A percentile compares a stretch with the other conserved stretches of the same genome.
phyloP scores from a whole-genome alignment of 176 grass and related monocot genomes.

The Pontederia paniculata region DNA sequence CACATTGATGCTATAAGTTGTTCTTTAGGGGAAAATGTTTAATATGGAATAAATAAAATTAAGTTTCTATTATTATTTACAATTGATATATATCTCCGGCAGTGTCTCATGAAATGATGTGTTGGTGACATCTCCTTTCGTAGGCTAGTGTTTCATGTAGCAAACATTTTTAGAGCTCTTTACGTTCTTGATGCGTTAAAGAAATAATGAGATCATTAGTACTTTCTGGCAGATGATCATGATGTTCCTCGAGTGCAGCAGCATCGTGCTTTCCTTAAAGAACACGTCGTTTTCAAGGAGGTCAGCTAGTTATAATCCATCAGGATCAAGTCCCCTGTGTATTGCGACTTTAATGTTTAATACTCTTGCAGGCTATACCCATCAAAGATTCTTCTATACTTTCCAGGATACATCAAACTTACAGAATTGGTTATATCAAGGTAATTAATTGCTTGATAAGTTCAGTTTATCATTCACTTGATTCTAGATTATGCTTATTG shows the following conservation, averaged over 20 bases:
- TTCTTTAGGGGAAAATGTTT: too few relatives aligned
- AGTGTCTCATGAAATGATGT: too few relatives aligned
- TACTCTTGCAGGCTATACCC: slow-evolving; percentile 39
- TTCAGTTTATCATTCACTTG: slow-evolving; percentile 14
- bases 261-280: slow-evolving; percentile 51
- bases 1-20: too few relatives aligned
- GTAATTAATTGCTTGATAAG: slow-evolving; percentile 18
- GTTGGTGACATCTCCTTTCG: too few relatives aligned
- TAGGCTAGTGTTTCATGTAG: too few relatives aligned
- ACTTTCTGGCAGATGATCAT: slow-evolving; percentile 51
- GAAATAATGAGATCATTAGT: not conserved
- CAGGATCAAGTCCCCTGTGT: slow-evolving; percentile 15
- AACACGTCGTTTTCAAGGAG: slow-evolving; percentile 63
- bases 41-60: too few relatives aligned
- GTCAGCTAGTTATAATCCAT: slow-evolving; percentile 29
- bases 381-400: slow-evolving; percentile 54
- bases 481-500: slow-evolving; percentile 17
- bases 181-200: too few relatives aligned
- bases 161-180: too few relatives aligned
- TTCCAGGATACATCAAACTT: slow-evolving; percentile 69
- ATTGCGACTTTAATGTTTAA: slow-evolving; percentile 22
- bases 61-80: too few relatives aligned
- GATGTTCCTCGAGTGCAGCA: slow-evolving; percentile 35
- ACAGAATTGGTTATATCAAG: slow-evolving; percentile 77
- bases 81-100: too few relatives aligned